Conservation (phyloP, 331 rosid species). For the Pyrus hybrid region DNA sequence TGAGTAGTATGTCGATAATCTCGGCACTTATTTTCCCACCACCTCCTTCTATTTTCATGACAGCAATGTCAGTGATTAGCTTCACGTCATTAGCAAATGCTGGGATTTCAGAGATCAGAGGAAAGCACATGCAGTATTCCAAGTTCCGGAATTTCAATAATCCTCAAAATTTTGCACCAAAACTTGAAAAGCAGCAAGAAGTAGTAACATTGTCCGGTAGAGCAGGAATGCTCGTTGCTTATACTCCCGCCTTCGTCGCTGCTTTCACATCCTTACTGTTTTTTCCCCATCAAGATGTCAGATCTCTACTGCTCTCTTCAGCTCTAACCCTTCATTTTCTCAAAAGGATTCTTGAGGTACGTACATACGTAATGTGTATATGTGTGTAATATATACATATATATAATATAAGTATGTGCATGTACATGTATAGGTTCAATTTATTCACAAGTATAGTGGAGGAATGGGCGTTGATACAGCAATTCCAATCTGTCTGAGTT, state of each 20-base stretch:
- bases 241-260: constrained; percentile 56
- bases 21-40: constrained; percentile 27
- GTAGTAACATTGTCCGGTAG: constrained; percentile 25
- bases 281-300: constrained; percentile 16
- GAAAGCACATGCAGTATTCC: constrained; percentile 54
- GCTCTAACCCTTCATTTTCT: constrained; percentile 59
- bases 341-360: constrained; percentile 68
- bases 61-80: constrained; percentile 27
- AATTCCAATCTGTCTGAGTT: constrained; percentile 42
- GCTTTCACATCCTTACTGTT: constrained; percentile 30
- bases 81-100: neutral
- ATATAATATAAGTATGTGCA: neutral
- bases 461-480: constrained; percentile 37
- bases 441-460: constrained; percentile 75
- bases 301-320: constrained; percentile 31
- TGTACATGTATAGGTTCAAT: constrained; percentile 35
- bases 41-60: constrained; percentile 32
- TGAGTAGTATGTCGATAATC: neutral
- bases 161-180: neutral
- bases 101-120: constrained; percentile 36
- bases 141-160: constrained; percentile 34
- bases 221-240: constrained; percentile 51
- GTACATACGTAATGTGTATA: neutral
- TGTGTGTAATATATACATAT: no score
- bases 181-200: neutral